Evolutionary conservation across 441 rosid genomes (phyloP).

Genomic region (Adansonia madagascariensis): DNA sequence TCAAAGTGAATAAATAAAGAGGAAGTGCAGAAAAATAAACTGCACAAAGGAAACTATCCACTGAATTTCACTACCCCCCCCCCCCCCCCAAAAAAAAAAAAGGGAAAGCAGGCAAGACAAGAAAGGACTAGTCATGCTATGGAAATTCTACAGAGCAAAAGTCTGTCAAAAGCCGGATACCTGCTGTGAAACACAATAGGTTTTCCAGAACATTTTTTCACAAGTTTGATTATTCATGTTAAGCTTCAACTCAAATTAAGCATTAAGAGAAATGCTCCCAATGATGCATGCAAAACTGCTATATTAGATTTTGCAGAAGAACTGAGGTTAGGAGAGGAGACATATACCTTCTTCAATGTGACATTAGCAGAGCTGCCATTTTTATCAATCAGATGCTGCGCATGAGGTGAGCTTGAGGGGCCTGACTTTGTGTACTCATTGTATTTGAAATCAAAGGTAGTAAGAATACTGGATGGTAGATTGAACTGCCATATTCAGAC

Average conservation of each 20-base stretch:
- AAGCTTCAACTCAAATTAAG: background rate
- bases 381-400: background rate
- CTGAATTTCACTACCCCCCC: background rate
- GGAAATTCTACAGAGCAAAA: background rate
- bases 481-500: conserved; percentile 58
- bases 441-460: conserved; percentile 44
- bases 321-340: conserved; percentile 27
- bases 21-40: background rate
- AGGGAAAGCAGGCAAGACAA: background rate
- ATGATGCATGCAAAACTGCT: background rate
- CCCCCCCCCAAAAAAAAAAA: background rate
- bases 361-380: conserved; percentile 33
- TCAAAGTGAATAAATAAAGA: background rate
- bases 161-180: background rate
- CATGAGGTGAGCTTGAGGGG: conserved; percentile 42
- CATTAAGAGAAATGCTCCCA: conserved; percentile 9
- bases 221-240: background rate
- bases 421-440: conserved; percentile 50
- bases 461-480: conserved; percentile 61
- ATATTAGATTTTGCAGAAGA: conserved; percentile 10
- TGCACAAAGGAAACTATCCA: background rate
- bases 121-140: background rate
- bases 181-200: background rate
- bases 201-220: background rate
- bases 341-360: conserved; percentile 65